Percentiles rank a stretch among this genome's conserved stretches.
Evolutionary conservation across 2,329 filamentous ascomycete species (phyloP).

Genomic region (Ophiostoma tasmaniense): DNA sequence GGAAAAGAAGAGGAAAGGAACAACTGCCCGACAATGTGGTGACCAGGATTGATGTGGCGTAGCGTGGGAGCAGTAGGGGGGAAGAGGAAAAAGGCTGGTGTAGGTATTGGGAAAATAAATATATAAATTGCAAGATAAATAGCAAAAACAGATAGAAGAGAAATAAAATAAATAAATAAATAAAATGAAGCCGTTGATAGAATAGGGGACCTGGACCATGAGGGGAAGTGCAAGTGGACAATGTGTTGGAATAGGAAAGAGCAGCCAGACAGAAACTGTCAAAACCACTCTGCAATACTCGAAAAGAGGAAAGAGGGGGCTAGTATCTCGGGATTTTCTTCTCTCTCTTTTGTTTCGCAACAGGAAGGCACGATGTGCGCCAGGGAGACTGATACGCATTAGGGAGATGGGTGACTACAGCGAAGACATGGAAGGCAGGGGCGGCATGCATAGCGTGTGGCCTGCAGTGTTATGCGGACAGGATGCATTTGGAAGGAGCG

Average conservation of each 20-base stretch:
- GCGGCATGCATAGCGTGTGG: not conserved
- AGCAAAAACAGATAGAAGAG: not conserved
- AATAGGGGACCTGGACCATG: not conserved
- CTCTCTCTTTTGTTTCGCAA: not conserved
- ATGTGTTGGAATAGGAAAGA: not conserved
- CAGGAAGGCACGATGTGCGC: not conserved
- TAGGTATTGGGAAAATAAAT: too few species aligned
- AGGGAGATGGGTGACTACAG: not conserved
- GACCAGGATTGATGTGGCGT: slow-evolving; percentile 3
- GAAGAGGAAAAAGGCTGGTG: not conserved
- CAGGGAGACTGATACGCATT: slow-evolving; percentile 1
- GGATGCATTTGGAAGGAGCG: not conserved
- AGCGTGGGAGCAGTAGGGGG: not conserved
- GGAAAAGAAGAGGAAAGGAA: slow-evolving; percentile 4
- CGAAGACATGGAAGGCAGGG: not conserved
- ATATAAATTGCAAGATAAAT: not conserved
- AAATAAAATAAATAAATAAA: not conserved
- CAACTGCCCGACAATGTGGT: not conserved
- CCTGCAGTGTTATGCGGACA: not conserved
- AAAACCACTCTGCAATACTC: not conserved
- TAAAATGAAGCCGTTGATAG: not conserved
- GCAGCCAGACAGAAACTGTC: not conserved
- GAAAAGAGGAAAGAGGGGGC: not conserved
- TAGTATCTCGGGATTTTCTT: not conserved
- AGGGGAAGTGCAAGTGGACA: not conserved